Conservation (phyloP, 139 green algal genomes). For the Tetradesmus lagerheimii region DNA sequence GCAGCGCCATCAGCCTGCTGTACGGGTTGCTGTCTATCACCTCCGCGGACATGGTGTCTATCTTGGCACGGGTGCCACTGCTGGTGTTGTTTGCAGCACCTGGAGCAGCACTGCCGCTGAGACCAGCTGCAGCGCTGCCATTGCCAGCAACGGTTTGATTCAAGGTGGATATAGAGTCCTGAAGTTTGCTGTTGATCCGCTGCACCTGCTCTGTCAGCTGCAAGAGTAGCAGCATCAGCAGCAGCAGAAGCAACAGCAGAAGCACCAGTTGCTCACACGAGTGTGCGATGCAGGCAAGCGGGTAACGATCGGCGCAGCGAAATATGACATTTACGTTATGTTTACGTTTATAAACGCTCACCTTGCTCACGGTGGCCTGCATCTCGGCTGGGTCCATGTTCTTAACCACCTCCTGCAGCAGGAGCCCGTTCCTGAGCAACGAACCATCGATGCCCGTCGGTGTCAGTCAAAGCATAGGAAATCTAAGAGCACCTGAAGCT, state of each 20-base stretch:
- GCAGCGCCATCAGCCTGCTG: slow-evolving; percentile 94
- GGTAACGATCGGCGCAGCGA: too few species aligned
- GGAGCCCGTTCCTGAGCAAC: not conserved
- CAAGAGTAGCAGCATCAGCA: not conserved
- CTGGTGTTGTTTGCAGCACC: not conserved
- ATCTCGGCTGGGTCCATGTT: slow-evolving; percentile 38
- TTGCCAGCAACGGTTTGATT: not conserved
- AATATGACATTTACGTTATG: not conserved
- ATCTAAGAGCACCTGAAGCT: slow-evolving; percentile 12
- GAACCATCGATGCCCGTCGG: not conserved
- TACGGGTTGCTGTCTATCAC: slow-evolving; percentile 91
- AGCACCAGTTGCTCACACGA: not conserved
- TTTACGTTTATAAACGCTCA: not conserved
- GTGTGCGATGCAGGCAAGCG: too few species aligned
- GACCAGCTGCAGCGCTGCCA: not conserved
- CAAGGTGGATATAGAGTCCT: slow-evolving; percentile 24
- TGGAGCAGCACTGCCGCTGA: not conserved
- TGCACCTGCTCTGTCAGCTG: not conserved
- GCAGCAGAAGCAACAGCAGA: not conserved
- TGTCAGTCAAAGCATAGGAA: too few species aligned
- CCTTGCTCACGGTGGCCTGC: slow-evolving; percentile 46
- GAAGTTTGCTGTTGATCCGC: slow-evolving; percentile 12
- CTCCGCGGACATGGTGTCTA: slow-evolving; percentile 86
- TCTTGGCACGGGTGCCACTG: slow-evolving; percentile 42
- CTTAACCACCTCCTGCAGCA: slow-evolving; percentile 43